Percentiles rank a stretch among this genome's conserved stretches.
Conservation (phyloP, 495 filamentous ascomycete species). For the Polyplosphaeria fusca region DNA sequence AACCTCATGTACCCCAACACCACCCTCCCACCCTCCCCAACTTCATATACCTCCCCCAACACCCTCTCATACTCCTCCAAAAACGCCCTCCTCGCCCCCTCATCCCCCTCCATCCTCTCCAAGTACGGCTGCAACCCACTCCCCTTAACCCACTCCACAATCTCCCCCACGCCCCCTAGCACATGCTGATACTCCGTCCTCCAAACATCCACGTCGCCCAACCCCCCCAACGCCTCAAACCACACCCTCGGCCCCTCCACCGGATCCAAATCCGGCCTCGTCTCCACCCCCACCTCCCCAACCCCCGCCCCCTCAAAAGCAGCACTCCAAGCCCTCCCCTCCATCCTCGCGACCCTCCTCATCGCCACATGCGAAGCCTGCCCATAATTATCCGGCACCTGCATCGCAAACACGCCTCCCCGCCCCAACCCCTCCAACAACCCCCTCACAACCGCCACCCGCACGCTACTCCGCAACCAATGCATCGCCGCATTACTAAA, state of each 20-base stretch:
- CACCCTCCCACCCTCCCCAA: slow-evolving; percentile 45
- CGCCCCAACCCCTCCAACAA: slow-evolving; percentile 42
- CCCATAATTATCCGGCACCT: slow-evolving; percentile 52
- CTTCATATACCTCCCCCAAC: slow-evolving; percentile 42
- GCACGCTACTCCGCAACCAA: slow-evolving; percentile 47
- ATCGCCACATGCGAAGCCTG: slow-evolving; percentile 52
- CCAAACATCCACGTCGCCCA: slow-evolving; percentile 48
- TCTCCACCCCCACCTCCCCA: slow-evolving; percentile 27
- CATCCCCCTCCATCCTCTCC: slow-evolving; percentile 39
- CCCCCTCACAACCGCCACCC: slow-evolving; percentile 45
- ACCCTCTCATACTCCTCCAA: slow-evolving; percentile 44
- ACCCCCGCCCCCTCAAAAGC: not conserved
- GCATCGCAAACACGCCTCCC: slow-evolving; percentile 52
- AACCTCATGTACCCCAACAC: slow-evolving; percentile 48
- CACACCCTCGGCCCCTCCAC: slow-evolving; percentile 48
- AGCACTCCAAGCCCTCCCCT: slow-evolving; percentile 40
- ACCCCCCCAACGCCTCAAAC: slow-evolving; percentile 48
- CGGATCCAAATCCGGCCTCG: slow-evolving; percentile 45
- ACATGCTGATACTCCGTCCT: slow-evolving; percentile 53
- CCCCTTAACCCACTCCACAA: slow-evolving; percentile 58
- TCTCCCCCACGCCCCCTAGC: slow-evolving; percentile 45
- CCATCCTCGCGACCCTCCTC: slow-evolving; percentile 44
- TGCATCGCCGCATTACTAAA: slow-evolving; percentile 58
- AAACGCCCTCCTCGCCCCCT: slow-evolving; percentile 42
- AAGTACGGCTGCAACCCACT: slow-evolving; percentile 54